Evolutionary conservation across 129 eudicot genomes (phyloP).

Genomic region (Cynara cardunculus): DNA sequence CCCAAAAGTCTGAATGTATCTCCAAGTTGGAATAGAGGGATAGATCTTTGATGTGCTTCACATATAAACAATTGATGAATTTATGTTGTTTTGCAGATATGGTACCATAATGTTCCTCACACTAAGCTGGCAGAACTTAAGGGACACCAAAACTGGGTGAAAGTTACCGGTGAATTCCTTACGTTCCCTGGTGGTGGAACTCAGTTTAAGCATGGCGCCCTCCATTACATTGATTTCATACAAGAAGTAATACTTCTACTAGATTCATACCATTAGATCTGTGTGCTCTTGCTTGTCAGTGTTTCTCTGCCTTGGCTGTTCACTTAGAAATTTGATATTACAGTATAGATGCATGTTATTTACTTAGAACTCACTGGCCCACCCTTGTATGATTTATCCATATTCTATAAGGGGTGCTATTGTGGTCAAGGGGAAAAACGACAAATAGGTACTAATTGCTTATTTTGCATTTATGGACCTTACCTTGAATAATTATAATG

Average conservation of each 20-base stretch:
- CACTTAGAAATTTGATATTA: background rate
- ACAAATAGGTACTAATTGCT: background rate
- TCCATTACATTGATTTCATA: slow-evolving; percentile 83
- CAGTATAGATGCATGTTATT: background rate
- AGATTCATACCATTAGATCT: background rate
- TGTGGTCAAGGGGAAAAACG: background rate
- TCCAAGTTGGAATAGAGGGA: slow-evolving; percentile 1
- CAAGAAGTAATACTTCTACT: slow-evolving; percentile 48
- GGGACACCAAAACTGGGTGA: slow-evolving; percentile 97
- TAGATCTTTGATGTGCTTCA: background rate
- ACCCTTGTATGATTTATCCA: background rate
- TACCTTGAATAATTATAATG: background rate
- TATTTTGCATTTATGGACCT: background rate
- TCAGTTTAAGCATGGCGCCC: slow-evolving; percentile 94
- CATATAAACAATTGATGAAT: background rate
- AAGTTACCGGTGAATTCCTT: slow-evolving; percentile 81
- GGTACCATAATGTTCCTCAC: slow-evolving; percentile 92
- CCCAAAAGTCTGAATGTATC: slow-evolving; percentile 4
- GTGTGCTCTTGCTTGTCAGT: background rate
- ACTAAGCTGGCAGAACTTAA: slow-evolving; percentile 70
- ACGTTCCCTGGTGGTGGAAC: slow-evolving; percentile 98
- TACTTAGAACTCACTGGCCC: background rate
- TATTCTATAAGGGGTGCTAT: background rate
- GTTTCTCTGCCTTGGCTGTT: background rate
- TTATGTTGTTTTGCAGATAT: slow-evolving; percentile 47